phyloP scores from a whole-genome alignment of 768 basidiomycete species.

The Thelephora aurantiotincta region DNA sequence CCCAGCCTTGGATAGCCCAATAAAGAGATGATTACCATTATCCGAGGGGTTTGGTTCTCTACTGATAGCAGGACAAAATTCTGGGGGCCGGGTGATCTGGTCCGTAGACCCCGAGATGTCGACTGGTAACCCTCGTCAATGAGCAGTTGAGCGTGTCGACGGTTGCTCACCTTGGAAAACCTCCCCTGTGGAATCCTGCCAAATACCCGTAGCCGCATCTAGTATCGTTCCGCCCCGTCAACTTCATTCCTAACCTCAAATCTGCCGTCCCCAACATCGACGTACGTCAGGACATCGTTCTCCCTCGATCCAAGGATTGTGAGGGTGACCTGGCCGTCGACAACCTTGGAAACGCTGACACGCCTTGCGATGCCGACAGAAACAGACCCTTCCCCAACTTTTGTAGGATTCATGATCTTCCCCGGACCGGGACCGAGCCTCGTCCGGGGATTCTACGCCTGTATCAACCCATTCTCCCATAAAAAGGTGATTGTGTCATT shows the following conservation, averaged over 20 bases:
- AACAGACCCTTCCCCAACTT: slow-evolving; percentile 18
- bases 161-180: slow-evolving; percentile 21
- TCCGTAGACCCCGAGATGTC: not conserved
- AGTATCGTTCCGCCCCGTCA: slow-evolving; percentile 32
- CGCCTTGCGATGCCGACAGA: not conserved
- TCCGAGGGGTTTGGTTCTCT: not conserved
- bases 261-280: slow-evolving; percentile 2
- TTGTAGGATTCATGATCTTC: slow-evolving; percentile 44
- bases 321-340: not conserved
- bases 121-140: too few relatives aligned
- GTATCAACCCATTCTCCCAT: slow-evolving; percentile 54
- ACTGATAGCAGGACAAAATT: not conserved
- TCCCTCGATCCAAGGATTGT: not conserved
- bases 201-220: slow-evolving; percentile 14
- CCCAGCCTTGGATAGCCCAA: slow-evolving; percentile 53
- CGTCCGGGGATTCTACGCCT: slow-evolving; percentile 58
- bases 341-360: not conserved
- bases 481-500: slow-evolving; percentile 50
- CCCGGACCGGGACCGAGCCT: slow-evolving; percentile 41
- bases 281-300: slow-evolving; percentile 8
- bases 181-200: slow-evolving; percentile 34
- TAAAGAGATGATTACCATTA: slow-evolving; percentile 20
- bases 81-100: not conserved
- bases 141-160: not conserved
- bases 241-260: slow-evolving; percentile 3